phyloP scores from a whole-genome alignment of 2,329 filamentous ascomycete genomes.

The Fusarium nanum region DNA sequence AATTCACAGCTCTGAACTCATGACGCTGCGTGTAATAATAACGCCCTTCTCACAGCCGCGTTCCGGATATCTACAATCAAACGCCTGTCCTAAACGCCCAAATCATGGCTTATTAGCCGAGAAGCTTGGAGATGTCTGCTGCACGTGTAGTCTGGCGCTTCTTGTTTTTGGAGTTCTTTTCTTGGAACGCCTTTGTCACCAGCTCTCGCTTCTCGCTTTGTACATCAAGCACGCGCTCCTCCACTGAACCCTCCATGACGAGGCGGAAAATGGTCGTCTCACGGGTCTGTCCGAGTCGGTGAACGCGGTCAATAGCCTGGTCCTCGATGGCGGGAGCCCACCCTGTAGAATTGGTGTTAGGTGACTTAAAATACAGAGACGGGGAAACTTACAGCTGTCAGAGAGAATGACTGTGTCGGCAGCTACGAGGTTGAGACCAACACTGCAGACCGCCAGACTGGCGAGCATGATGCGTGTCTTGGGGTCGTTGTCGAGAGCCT shows the following conservation, averaged over 20 bases:
- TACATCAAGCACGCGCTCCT: conserved; percentile 82
- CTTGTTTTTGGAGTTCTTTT: conserved; percentile 66
- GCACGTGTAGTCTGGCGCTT: conserved; percentile 69
- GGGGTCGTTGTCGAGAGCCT: conserved; percentile 73
- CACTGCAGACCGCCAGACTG: conserved; percentile 82
- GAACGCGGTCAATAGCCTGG: conserved; percentile 89
- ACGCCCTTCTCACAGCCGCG: neutral
- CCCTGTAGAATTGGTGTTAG: conserved; percentile 58
- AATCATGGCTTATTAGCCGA: conserved; percentile 45
- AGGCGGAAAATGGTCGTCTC: conserved; percentile 83
- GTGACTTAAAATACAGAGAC: neutral
- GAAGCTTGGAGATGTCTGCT: conserved; percentile 64
- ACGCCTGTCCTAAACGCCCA: conserved; percentile 2
- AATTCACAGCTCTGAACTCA: neutral
- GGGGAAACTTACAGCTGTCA: conserved; percentile 71
- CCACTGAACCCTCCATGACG: conserved; percentile 82
- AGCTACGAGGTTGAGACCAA: conserved; percentile 86
- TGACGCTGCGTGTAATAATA: neutral
- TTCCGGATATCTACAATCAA: conserved; percentile 8
- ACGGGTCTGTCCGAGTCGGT: conserved; percentile 84
- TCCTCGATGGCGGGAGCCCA: conserved; percentile 95
- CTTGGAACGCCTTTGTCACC: conserved; percentile 82
- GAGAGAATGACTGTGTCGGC: conserved; percentile 87
- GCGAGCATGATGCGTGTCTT: conserved; percentile 82
- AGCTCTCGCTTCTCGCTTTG: conserved; percentile 83